These are phyloP conservation scores for Cotoneaster glaucophyllus DNA, from an alignment of 306 rosid species.

Conservation along the genomic window DNA sequence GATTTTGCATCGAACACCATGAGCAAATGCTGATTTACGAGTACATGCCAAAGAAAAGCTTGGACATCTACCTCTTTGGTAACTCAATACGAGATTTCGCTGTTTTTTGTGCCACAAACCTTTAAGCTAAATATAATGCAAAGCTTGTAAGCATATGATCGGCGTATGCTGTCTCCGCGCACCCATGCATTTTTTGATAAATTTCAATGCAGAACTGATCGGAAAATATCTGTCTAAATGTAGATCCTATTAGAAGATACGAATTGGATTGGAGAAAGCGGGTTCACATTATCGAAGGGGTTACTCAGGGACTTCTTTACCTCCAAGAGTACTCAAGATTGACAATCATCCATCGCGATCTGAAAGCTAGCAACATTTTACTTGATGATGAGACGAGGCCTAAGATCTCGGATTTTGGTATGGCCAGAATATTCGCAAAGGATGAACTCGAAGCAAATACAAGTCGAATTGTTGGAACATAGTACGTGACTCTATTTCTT, in stretches of 20 bases:
- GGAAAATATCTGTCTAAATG: neutral
- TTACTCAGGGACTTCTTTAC: constrained; percentile 34
- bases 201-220: neutral
- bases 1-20: neutral
- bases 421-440: constrained; percentile 23
- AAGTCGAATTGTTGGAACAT: constrained; percentile 32
- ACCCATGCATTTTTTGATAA: neutral
- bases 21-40: neutral
- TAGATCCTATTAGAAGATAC: constrained; percentile 9
- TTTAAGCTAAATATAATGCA: neutral
- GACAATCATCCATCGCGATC: constrained; percentile 22
- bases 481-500: neutral
- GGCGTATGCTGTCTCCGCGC: neutral
- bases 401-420: constrained; percentile 38
- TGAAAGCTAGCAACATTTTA: constrained; percentile 36
- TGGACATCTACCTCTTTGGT: constrained; percentile 20
- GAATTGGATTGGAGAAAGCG: constrained; percentile 23
- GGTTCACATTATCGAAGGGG: constrained; percentile 26
- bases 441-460: constrained; percentile 30
- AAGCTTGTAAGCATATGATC: neutral
- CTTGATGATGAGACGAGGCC: constrained; percentile 15
- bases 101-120: constrained; percentile 1
- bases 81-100: constrained; percentile 2
- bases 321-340: constrained; percentile 32
- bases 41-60: neutral